Conservation (phyloP, 2,329 filamentous ascomycete genomes). For the Penicillium sp. region DNA sequence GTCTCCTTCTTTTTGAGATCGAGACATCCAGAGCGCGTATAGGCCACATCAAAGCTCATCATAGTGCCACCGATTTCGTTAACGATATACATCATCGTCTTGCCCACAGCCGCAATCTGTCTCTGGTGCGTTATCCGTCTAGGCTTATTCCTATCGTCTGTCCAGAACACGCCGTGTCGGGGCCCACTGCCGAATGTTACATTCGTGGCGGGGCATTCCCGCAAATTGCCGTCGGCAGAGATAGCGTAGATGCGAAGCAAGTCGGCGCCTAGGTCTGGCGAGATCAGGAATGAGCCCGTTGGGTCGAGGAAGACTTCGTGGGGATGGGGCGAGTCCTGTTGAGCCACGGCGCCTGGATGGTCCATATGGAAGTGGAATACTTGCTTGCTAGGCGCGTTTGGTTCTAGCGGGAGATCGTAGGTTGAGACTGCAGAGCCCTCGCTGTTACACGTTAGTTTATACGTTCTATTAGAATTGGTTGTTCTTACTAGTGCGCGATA, state of each 20-base stretch:
- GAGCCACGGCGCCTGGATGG: conserved; percentile 36
- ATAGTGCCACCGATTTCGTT: conserved; percentile 55
- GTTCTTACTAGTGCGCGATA: conserved; percentile 38
- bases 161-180: conserved; percentile 58
- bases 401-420: conserved; percentile 26
- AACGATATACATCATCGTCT: conserved; percentile 43
- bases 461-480: background rate
- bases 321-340: conserved; percentile 57
- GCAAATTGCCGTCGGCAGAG: conserved; percentile 44
- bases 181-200: conserved; percentile 56
- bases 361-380: conserved; percentile 40
- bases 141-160: conserved; percentile 6
- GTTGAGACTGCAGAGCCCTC: conserved; percentile 32
- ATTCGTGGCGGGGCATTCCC: conserved; percentile 41
- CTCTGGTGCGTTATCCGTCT: conserved; percentile 8
- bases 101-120: conserved; percentile 12
- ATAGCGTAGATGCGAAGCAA: conserved; percentile 56
- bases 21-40: conserved; percentile 26
- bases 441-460: conserved; percentile 17
- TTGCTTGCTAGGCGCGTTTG: conserved; percentile 27
- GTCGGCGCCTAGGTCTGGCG: conserved; percentile 63
- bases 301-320: conserved; percentile 64
- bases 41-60: conserved; percentile 42
- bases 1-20: conserved; percentile 23
- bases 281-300: conserved; percentile 56